Base-by-base conservation (phyloP, 805 yeast genomes). In the Barnettozyma californica region DNA sequence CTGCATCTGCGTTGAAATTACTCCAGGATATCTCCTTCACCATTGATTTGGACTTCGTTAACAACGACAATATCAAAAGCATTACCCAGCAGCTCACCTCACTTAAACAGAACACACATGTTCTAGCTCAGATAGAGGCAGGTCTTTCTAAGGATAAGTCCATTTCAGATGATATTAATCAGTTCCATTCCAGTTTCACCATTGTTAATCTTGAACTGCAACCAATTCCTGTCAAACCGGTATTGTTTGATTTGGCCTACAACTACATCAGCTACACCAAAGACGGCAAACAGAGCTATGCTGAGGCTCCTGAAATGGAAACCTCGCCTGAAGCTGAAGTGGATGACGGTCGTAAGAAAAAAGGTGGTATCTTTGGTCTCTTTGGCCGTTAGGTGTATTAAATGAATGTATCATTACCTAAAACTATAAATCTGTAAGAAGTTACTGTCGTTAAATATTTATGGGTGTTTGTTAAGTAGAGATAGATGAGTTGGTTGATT, bases 231-330 rank as follows among this genome's bases (percentile, higher is more conserved):
- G 78, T 84, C 49, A 92, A 94, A 67, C 97, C 99, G 0, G 95
- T 90, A 9, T 76, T 91, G 59, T 94, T 89, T 59, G 99, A 92
- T 63, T 73, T 88, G 54, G 98, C 95, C 0, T 91, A 74, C 71
- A 91, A 90, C 63, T 90, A 87, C 61, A 76, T 91, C 46, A 72
- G 74, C 33, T 83, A 81, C 59, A 49, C 52, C 20, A 48, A 48
- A 14, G 53, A 48, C 29, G 21, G 18, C 21, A 20, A 9, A 3
- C 21, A 16, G 38, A 35, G 16, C 16, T 29, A 29, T 13, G 9
- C 21, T 16, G 38, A 35, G 21, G 14, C 38, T 35, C 38, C 38
- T 7, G 18, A 35, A 21, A 35, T 6, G 21, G 21, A 35, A 19
- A 21, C 40, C 5, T 21, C 44, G 19, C 39, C 42, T 5, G 38